phyloP scores from a whole-genome alignment of 169 alveolate genomes.

The Eimeria falciformis region DNA sequence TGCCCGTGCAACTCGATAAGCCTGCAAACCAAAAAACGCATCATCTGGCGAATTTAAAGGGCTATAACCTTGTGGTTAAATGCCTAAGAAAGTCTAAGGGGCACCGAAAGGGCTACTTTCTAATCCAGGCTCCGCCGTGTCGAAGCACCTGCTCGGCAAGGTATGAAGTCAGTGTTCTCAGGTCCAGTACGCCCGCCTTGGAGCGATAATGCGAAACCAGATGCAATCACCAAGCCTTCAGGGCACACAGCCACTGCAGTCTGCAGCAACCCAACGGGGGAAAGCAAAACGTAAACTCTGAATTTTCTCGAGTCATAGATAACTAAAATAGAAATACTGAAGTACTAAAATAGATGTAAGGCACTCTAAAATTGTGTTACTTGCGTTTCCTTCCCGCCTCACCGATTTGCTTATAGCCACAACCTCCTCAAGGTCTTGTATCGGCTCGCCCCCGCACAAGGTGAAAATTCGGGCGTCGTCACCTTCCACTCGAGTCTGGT shows the following conservation, averaged over 20 bases:
- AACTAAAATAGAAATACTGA: not conserved
- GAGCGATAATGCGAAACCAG: conserved; percentile 82
- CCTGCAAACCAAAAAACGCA: not conserved
- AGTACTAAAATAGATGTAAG: not conserved
- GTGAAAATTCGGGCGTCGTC: conserved; percentile 85
- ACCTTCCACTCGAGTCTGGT: conserved; percentile 60
- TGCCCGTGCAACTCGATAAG: not conserved
- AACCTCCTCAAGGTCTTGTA: conserved; percentile 85
- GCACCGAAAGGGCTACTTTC: no score
- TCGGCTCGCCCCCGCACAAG: conserved; percentile 84
- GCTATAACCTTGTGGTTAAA: no score
- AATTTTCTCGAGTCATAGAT: not conserved
- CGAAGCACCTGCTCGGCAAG: conserved; percentile 81
- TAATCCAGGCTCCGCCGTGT: not conserved
- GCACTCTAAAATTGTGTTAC: not conserved
- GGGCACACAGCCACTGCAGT: conserved; percentile 83
- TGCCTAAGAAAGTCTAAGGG: no score
- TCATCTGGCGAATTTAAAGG: no score
- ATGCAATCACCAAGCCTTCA: conserved; percentile 76
- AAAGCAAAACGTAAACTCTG: not conserved
- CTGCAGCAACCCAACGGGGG: conserved; percentile 53
- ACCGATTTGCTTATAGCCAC: conserved; percentile 45
- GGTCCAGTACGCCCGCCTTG: conserved; percentile 80
- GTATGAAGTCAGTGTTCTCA: conserved; percentile 75
- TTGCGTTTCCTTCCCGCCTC: not conserved